phyloP scores from a whole-genome alignment of 2,329 filamentous ascomycete genomes.

The Fusarium sarcochroum region DNA sequence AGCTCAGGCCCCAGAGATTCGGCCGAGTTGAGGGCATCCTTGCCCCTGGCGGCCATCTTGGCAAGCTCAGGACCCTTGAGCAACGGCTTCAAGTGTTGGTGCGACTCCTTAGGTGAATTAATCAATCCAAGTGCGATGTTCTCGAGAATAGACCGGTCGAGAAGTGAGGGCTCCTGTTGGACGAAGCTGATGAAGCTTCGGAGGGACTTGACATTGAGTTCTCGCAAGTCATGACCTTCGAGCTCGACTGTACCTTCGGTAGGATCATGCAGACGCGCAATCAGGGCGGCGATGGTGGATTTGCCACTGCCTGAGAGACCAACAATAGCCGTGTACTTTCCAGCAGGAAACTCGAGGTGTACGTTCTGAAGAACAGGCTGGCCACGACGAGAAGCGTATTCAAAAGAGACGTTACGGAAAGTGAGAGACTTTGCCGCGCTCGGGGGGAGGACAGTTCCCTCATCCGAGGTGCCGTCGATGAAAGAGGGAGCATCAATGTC shows the following conservation, averaged over 20 bases:
- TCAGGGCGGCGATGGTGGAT: constrained; percentile 67
- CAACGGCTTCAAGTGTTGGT: constrained; percentile 57
- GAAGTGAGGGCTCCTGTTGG: constrained; percentile 60
- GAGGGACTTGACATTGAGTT: constrained; percentile 61
- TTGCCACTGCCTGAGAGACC: constrained; percentile 71
- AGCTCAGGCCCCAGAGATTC: constrained; percentile 57
- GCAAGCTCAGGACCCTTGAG: constrained; percentile 65
- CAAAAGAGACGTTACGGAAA: constrained; percentile 59
- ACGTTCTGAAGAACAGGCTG: constrained; percentile 59
- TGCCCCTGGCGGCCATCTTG: constrained; percentile 64
- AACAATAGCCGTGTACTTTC: constrained; percentile 68
- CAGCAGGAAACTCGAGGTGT: constrained; percentile 61
- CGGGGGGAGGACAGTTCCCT: constrained; percentile 57
- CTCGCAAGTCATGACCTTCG: constrained; percentile 61
- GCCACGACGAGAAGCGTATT: constrained; percentile 60
- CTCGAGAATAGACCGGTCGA: constrained; percentile 62
- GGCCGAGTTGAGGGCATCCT: constrained; percentile 61
- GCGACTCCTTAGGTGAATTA: constrained; percentile 55
- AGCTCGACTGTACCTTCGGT: constrained; percentile 61
- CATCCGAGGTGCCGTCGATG: constrained; percentile 60
- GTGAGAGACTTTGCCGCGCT: constrained; percentile 54
- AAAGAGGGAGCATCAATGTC: constrained; percentile 67
- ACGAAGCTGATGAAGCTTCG: constrained; percentile 60
- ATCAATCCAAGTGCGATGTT: constrained; percentile 63
- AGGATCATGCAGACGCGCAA: constrained; percentile 71